Evolutionary conservation across 1,139 yeast species (phyloP).

Genomic region (Yamadazyma atlantica): DNA sequence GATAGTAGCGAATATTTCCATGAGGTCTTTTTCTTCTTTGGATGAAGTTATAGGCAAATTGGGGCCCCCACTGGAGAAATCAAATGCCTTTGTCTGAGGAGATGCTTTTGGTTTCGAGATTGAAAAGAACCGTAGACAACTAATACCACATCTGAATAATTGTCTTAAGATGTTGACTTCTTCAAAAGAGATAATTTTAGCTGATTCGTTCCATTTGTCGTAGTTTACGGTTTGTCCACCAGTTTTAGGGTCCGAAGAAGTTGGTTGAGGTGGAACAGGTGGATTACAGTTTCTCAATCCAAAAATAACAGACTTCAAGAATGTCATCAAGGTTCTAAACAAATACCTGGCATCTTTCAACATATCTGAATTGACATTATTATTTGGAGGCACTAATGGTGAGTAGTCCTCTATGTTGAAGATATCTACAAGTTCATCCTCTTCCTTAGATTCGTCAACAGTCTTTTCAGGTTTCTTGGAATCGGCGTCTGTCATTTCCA

Average conservation of each 20-base stretch:
- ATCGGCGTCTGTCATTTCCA: slow-evolving; percentile 15
- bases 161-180: slow-evolving; percentile 77
- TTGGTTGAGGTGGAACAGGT: slow-evolving; percentile 62
- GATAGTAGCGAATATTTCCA: slow-evolving; percentile 94
- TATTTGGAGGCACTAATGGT: slow-evolving; percentile 35
- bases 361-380: slow-evolving; percentile 53
- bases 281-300: slow-evolving; percentile 92
- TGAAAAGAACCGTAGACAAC: slow-evolving; percentile 75
- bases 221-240: slow-evolving; percentile 56
- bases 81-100: slow-evolving; percentile 54
- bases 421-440: slow-evolving; percentile 33
- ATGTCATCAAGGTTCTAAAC: slow-evolving; percentile 86
- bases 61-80: slow-evolving; percentile 68
- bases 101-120: slow-evolving; percentile 49
- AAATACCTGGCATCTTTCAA: slow-evolving; percentile 85
- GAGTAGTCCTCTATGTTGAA: slow-evolving; percentile 42
- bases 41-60: slow-evolving; percentile 82
- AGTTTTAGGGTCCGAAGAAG: slow-evolving; percentile 54
- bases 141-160: slow-evolving; percentile 80
- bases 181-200: slow-evolving; percentile 78
- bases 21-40: slow-evolving; percentile 90
- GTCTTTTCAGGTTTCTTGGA: slow-evolving; percentile 22
- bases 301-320: slow-evolving; percentile 84
- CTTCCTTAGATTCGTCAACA: no score
- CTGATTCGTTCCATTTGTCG: slow-evolving; percentile 80